Conservation (phyloP, 2,329 filamentous ascomycete species). For the Colletotrichum kahawae region DNA sequence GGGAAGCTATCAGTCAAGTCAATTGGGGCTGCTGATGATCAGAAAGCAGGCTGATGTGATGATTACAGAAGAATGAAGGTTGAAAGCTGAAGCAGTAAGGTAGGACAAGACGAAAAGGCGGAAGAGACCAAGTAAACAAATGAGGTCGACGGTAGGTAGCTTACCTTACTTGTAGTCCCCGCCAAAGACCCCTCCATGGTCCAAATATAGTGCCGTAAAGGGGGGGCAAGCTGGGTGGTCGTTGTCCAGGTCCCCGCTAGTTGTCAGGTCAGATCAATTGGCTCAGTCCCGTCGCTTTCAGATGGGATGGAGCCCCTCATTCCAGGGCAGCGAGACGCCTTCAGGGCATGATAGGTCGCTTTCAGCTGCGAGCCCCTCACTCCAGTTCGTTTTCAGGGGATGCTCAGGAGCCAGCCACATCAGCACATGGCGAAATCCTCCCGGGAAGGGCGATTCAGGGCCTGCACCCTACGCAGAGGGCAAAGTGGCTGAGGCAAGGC, state of each 20-base stretch:
- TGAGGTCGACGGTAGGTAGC: neutral
- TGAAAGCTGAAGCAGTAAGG: neutral
- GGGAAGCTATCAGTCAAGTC: neutral
- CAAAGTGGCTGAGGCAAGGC: neutral
- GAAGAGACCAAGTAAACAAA: constrained; percentile 5
- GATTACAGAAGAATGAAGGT: neutral
- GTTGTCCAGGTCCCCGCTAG: constrained; percentile 13
- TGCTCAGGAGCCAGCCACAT: constrained; percentile 6
- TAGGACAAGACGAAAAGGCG: constrained; percentile 1
- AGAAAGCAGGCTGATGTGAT: neutral
- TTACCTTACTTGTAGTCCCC: constrained; percentile 22
- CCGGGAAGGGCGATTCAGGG: neutral
- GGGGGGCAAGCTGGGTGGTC: constrained; percentile 10
- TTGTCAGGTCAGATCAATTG: constrained; percentile 13
- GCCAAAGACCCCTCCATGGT: constrained; percentile 17
- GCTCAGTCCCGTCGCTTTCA: constrained; percentile 1
- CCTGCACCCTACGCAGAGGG: neutral
- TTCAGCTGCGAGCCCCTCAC: constrained; percentile 13
- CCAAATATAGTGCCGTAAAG: constrained; percentile 18
- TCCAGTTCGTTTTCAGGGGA: constrained; percentile 10
- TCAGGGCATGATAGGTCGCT: constrained; percentile 17
- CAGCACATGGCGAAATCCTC: neutral
- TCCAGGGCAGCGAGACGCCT: constrained; percentile 10
- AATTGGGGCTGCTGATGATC: neutral
- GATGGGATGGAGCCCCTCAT: constrained; percentile 12